Evolutionary conservation across 2,329 filamentous ascomycete genomes (phyloP).

Genomic region (Aspergillaceae sp.): DNA sequence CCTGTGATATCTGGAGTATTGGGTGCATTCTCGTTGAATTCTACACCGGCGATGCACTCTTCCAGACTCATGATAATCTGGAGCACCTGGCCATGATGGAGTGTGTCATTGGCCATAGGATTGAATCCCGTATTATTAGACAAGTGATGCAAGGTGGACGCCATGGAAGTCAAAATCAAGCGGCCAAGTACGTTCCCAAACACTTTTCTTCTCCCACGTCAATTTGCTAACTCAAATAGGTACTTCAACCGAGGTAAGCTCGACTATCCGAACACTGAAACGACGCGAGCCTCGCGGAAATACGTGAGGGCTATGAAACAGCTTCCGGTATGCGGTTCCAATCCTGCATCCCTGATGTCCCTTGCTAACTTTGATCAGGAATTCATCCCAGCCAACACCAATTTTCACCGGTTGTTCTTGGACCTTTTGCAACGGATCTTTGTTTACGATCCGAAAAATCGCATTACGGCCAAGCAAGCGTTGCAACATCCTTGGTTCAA

Average conservation of each 20-base stretch:
- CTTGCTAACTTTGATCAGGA: slow-evolving; percentile 39
- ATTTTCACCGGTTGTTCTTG: slow-evolving; percentile 56
- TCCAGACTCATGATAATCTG: slow-evolving; percentile 60
- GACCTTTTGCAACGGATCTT: slow-evolving; percentile 56
- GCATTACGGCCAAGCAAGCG: slow-evolving; percentile 57
- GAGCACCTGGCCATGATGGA: slow-evolving; percentile 65
- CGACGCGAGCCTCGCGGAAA: slow-evolving; percentile 54
- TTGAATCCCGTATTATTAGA: slow-evolving; percentile 48
- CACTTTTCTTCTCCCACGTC: slow-evolving; percentile 10
- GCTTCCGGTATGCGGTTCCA: slow-evolving; percentile 41
- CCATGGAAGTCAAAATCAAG: slow-evolving; percentile 43
- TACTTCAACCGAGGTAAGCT: slow-evolving; percentile 51
- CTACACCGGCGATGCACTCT: slow-evolving; percentile 59
- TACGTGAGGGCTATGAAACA: slow-evolving; percentile 63
- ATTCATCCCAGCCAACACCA: slow-evolving; percentile 51
- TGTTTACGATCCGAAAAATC: slow-evolving; percentile 57
- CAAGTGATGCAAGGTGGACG: slow-evolving; percentile 44
- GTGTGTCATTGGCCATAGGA: slow-evolving; percentile 48
- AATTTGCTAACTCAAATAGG: slow-evolving; percentile 31
- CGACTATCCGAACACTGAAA: slow-evolving; percentile 56
- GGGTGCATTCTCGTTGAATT: slow-evolving; percentile 61
- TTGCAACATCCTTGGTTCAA: slow-evolving; percentile 60
- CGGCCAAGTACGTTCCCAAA: slow-evolving; percentile 44
- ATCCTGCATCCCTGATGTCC: background rate
- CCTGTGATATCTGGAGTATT: slow-evolving; percentile 62